Evolutionary conservation across 805 yeast species (phyloP).

Genomic region (Yarrowia sp.): DNA sequence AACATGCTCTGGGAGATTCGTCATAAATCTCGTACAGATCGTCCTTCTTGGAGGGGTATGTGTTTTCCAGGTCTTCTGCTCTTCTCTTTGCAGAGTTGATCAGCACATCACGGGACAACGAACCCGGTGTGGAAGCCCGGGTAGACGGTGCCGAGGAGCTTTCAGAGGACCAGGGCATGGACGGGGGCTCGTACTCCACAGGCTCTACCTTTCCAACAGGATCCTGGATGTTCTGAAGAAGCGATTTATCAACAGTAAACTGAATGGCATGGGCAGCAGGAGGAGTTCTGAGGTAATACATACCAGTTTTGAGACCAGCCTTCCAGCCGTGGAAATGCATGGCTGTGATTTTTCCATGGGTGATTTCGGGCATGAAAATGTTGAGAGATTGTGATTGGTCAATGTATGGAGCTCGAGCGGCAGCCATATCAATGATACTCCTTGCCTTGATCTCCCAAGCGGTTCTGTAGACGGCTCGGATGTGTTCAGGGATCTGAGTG

Average conservation of each 20-base stretch:
- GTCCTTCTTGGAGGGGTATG: not conserved
- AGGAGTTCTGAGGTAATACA: conserved; percentile 92
- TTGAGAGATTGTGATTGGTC: conserved; percentile 93
- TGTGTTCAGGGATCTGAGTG: conserved; percentile 61
- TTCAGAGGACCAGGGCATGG: conserved; percentile 4
- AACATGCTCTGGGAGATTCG: conserved; percentile 10
- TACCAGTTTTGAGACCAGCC: conserved; percentile 94
- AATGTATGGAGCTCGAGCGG: conserved; percentile 63
- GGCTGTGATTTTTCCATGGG: conserved; percentile 88
- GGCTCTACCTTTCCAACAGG: not conserved
- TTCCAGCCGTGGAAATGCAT: conserved; percentile 99
- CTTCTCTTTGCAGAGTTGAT: not conserved
- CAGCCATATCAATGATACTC: conserved; percentile 75
- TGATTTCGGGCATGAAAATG: conserved; percentile 77
- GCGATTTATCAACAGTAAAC: conserved; percentile 59
- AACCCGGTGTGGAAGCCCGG: conserved; percentile 1
- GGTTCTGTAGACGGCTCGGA: conserved; percentile 73
- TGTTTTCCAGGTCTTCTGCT: not conserved
- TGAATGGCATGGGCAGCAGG: conserved; percentile 95
- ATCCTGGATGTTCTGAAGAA: conserved; percentile 28
- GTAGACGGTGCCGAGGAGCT: not conserved
- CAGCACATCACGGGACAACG: not conserved
- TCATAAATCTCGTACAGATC: conserved; percentile 12
- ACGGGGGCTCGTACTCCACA: not conserved
- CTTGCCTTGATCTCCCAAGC: conserved; percentile 93